These are phyloP conservation scores for Cudoniella acicularis DNA, from an alignment of 495 filamentous ascomycete species.

Conservation along the genomic window DNA sequence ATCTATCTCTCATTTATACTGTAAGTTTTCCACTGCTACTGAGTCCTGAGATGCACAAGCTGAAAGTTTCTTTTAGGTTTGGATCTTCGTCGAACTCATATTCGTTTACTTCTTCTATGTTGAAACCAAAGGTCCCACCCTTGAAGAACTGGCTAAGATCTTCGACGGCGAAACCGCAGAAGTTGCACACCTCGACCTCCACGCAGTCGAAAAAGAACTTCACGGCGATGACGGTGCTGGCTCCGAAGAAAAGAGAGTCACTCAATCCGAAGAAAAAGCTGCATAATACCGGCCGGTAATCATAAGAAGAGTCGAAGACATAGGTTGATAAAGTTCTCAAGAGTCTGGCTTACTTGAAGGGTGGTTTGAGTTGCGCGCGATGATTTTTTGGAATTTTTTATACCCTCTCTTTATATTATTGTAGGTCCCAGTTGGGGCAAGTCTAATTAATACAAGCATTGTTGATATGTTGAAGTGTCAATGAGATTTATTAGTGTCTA, in stretches of 20 bases:
- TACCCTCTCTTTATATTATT: too few relatives aligned
- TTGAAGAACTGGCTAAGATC: conserved; percentile 55
- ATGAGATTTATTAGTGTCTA: too few relatives aligned
- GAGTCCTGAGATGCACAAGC: background rate
- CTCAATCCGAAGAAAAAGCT: background rate
- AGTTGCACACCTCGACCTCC: conserved; percentile 48
- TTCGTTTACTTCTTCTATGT: conserved; percentile 65
- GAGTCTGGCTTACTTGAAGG: too few relatives aligned
- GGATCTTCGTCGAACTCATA: conserved; percentile 53
- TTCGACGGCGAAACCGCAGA: conserved; percentile 34
- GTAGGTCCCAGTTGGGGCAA: too few relatives aligned
- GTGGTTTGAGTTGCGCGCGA: too few relatives aligned
- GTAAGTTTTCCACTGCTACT: background rate
- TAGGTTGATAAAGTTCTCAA: too few relatives aligned
- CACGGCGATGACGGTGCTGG: conserved; percentile 25
- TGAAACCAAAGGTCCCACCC: conserved; percentile 60
- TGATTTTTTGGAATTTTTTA: too few relatives aligned
- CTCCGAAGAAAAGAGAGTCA: background rate
- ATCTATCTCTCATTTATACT: conserved; percentile 61
- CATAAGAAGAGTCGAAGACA: too few relatives aligned
- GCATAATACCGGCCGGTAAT: too few relatives aligned
- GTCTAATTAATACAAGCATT: too few relatives aligned
- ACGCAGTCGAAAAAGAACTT: conserved; percentile 19
- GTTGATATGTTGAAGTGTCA: too few relatives aligned
- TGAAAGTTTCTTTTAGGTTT: conserved; percentile 26